Percentiles rank a stretch among this genome's conserved stretches.
Evolutionary conservation across 169 alveolate species (phyloP).

Genomic region (Perkinsus olseni): DNA sequence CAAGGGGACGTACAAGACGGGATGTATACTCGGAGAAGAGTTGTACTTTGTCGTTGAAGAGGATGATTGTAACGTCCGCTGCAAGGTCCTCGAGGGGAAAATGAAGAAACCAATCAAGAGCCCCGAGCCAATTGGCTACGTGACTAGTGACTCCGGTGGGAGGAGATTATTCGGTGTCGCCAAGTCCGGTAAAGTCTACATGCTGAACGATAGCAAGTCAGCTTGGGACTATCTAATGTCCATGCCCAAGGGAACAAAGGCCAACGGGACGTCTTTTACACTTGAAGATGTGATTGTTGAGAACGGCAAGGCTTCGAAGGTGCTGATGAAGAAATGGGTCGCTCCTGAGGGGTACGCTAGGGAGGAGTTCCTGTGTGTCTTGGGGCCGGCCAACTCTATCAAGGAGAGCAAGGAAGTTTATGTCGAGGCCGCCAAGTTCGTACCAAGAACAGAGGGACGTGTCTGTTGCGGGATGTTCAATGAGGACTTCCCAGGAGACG

Average conservation of each 20-base stretch:
- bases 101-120: neutral
- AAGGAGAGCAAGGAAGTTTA: neutral
- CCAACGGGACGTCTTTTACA: neutral
- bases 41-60: neutral
- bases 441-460: neutral
- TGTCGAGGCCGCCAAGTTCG: neutral
- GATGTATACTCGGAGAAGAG: neutral
- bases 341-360: neutral
- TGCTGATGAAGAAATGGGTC: neutral
- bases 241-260: neutral
- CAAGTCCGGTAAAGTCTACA: neutral
- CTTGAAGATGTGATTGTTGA: neutral
- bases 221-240: neutral
- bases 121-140: neutral
- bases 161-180: neutral
- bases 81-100: neutral
- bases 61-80: neutral
- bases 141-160: neutral
- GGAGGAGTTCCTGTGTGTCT: neutral
- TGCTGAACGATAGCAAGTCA: neutral
- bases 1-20: neutral
- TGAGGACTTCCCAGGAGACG: neutral
- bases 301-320: neutral
- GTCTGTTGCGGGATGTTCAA: neutral
- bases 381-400: neutral